Conservation (phyloP, 805 yeast genomes). For the Yamadazyma sp. region DNA sequence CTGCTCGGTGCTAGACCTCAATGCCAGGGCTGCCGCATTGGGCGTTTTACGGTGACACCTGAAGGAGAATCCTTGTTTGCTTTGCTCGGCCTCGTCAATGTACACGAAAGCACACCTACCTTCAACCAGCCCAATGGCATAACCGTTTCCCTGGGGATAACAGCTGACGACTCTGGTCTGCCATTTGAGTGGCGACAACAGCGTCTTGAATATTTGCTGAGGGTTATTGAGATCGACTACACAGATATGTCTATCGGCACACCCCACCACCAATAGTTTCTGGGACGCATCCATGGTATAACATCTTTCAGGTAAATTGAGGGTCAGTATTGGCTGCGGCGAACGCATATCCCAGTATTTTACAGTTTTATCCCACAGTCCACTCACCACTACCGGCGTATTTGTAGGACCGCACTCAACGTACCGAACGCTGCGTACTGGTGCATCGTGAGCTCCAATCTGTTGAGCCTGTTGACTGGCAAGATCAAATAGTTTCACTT, state of each 20-base stretch:
- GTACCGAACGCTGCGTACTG: constrained; percentile 71
- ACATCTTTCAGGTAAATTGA: constrained; percentile 85
- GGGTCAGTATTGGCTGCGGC: constrained; percentile 76
- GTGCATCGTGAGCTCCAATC: constrained; percentile 81
- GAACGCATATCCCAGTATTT: constrained; percentile 94
- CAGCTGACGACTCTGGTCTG: constrained; percentile 84
- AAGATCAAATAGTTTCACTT: constrained; percentile 79
- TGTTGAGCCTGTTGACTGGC: constrained; percentile 80
- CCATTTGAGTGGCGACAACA: constrained; percentile 78
- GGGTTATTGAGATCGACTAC: constrained; percentile 83
- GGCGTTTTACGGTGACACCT: constrained; percentile 86
- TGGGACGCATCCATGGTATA: constrained; percentile 84
- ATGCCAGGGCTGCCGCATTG: constrained; percentile 22
- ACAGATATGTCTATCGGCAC: constrained; percentile 84
- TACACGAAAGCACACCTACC: constrained; percentile 96
- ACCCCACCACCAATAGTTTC: constrained; percentile 84
- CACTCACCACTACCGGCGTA: constrained; percentile 80
- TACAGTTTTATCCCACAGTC: constrained; percentile 95
- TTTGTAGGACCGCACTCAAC: constrained; percentile 86
- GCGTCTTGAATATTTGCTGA: constrained; percentile 70
- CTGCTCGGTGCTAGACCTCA: constrained; percentile 45
- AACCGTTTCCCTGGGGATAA: constrained; percentile 90
- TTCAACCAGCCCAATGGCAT: constrained; percentile 89
- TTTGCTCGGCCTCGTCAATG: constrained; percentile 77
- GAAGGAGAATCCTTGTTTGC: constrained; percentile 77